Evolutionary conservation across 139 green algal genomes (phyloP).

Genomic region (Micractinium conductrix): DNA sequence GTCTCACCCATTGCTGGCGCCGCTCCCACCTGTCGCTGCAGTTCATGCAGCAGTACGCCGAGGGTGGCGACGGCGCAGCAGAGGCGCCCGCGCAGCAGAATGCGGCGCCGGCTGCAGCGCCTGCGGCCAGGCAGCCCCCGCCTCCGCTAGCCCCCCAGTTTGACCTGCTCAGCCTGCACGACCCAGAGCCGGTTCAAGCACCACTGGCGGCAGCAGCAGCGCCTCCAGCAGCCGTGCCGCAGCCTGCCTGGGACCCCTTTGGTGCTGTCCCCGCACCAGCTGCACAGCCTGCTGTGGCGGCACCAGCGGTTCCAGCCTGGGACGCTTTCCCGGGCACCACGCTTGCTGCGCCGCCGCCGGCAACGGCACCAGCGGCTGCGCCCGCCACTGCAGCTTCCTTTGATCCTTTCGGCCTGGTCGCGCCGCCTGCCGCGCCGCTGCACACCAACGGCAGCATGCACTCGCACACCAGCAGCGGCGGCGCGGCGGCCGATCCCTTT

Average conservation of each 20-base stretch:
- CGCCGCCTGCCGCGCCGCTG: background rate
- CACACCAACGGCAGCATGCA: constrained; percentile 1
- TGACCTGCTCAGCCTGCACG: constrained; percentile 37
- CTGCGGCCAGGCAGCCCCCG: background rate
- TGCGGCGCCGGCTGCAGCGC: background rate
- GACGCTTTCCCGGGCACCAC: background rate
- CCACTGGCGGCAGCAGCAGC: background rate
- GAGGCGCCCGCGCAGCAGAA: background rate
- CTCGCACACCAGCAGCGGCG: background rate
- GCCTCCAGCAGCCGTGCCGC: background rate
- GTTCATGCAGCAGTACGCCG: constrained; percentile 29
- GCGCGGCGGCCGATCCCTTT: background rate
- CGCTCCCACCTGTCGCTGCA: background rate
- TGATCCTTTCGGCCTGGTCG: background rate
- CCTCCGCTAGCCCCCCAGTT: background rate
- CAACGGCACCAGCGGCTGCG: background rate
- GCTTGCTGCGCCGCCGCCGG: background rate
- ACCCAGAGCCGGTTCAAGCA: background rate
- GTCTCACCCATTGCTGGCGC: background rate
- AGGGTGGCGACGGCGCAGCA: background rate
- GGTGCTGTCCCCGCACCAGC: background rate
- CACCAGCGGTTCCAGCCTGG: background rate
- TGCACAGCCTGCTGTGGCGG: background rate
- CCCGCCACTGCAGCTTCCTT: background rate
- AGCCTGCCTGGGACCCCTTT: constrained; percentile 25